phyloP scores from a whole-genome alignment of 805 yeast species.

The Wickerhamomyces bisporus region DNA sequence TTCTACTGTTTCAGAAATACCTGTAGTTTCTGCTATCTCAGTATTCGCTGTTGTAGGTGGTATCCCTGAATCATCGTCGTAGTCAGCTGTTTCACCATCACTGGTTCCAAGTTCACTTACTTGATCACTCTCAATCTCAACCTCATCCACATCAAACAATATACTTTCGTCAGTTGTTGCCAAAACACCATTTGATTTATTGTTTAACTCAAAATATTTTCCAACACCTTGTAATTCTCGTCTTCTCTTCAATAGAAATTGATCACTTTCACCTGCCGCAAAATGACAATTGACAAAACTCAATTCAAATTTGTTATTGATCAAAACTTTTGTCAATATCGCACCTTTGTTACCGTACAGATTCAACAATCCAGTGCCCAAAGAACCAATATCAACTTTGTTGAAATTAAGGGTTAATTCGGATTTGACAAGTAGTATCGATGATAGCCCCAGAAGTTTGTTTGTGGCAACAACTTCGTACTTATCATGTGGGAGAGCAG shows the following conservation, averaged over 20 bases:
- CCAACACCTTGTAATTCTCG: slow-evolving; percentile 40
- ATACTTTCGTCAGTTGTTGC: slow-evolving; percentile 21
- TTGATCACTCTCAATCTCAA: slow-evolving; percentile 11
- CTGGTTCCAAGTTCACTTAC: background rate
- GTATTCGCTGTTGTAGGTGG: no score
- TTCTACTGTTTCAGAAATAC: background rate
- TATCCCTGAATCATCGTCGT: background rate
- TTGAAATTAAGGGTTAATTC: slow-evolving; percentile 34
- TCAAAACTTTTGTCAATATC: slow-evolving; percentile 36
- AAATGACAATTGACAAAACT: slow-evolving; percentile 48
- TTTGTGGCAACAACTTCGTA: slow-evolving; percentile 36
- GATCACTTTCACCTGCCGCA: slow-evolving; percentile 42
- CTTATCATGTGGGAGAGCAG: slow-evolving; percentile 13
- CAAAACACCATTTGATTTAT: slow-evolving; percentile 17
- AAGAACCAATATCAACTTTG: slow-evolving; percentile 32
- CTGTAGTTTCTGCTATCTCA: background rate
- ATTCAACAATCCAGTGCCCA: slow-evolving; percentile 54
- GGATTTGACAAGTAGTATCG: slow-evolving; percentile 36
- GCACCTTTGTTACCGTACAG: slow-evolving; percentile 64
- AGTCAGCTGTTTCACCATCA: background rate
- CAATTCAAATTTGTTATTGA: slow-evolving; percentile 27
- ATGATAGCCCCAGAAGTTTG: slow-evolving; percentile 49
- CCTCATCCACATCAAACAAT: slow-evolving; percentile 24
- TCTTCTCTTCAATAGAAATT: slow-evolving; percentile 33
- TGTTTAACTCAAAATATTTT: slow-evolving; percentile 24